A percentile compares a stretch with the other conserved stretches of the same genome.
phyloP scores from a whole-genome alignment of 2,329 filamentous ascomycete genomes.

The Sporothrix schenckii region DNA sequence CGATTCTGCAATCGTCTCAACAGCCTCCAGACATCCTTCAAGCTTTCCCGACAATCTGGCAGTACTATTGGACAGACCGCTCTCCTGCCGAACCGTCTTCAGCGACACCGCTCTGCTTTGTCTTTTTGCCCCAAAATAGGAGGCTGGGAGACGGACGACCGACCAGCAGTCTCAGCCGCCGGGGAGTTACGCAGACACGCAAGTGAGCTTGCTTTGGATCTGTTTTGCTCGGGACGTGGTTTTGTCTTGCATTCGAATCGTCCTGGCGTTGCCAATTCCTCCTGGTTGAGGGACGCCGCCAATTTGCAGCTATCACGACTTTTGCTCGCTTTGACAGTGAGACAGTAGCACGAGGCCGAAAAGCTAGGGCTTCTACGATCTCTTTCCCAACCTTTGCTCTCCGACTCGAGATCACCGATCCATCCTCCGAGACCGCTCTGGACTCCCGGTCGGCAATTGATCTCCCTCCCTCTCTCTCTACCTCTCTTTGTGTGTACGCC shows the following conservation, averaged over 20 bases:
- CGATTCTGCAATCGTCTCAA: neutral
- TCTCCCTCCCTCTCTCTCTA: neutral
- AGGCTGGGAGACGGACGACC: constrained; percentile 28
- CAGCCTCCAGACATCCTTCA: neutral
- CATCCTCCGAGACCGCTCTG: constrained; percentile 3
- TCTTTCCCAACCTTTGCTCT: neutral
- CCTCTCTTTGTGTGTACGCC: neutral
- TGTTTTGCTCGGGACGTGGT: neutral
- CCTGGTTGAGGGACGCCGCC: constrained; percentile 25
- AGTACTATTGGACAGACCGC: neutral
- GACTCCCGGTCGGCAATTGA: neutral
- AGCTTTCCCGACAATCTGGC: neutral
- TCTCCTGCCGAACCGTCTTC: neutral
- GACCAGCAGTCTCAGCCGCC: neutral
- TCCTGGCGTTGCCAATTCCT: constrained; percentile 24
- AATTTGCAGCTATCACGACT: neutral
- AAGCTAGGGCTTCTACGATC: neutral
- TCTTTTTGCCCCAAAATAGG: constrained; percentile 27
- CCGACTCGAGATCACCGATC: neutral
- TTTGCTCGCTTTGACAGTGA: constrained; percentile 28
- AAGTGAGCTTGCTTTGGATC: too few species aligned
- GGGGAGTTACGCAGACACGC: neutral
- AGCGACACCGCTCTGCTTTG: constrained; percentile 1
- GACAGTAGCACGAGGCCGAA: neutral
- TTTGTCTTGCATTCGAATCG: neutral